These are phyloP conservation scores for Auriculariales sp. DNA, from an alignment of 768 basidiomycete genomes.

Conservation along the genomic window DNA sequence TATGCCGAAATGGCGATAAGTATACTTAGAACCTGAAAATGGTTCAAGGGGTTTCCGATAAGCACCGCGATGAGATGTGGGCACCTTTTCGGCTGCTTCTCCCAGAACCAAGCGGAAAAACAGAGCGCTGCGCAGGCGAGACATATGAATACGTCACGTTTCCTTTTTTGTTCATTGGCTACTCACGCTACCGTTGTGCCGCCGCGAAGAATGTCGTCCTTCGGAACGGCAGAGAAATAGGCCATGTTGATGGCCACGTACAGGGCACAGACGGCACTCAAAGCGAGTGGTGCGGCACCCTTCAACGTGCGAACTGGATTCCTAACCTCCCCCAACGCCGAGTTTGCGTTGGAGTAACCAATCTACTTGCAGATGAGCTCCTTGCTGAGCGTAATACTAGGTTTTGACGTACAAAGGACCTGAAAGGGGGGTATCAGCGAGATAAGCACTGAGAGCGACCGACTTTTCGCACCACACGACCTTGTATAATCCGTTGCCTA, in stretches of 20 bases:
- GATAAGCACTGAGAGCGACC: neutral
- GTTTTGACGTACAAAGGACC: neutral
- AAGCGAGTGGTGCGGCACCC: slow-evolving; percentile 51
- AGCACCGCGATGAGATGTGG: neutral
- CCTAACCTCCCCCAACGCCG: slow-evolving; percentile 53
- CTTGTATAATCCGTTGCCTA: slow-evolving; percentile 49
- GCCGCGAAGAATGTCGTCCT: slow-evolving; percentile 50
- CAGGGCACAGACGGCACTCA: slow-evolving; percentile 39
- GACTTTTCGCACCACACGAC: slow-evolving; percentile 62
- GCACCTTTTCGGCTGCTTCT: slow-evolving; percentile 39
- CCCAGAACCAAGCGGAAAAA: slow-evolving; percentile 69
- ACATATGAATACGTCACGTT: neutral
- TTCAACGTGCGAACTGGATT: slow-evolving; percentile 61
- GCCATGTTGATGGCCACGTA: slow-evolving; percentile 58
- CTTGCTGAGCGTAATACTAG: neutral
- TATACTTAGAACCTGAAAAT: slow-evolving; percentile 35
- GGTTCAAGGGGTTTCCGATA: slow-evolving; percentile 1
- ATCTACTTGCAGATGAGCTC: slow-evolving; percentile 29
- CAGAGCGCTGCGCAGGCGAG: slow-evolving; percentile 30
- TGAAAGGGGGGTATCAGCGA: neutral
- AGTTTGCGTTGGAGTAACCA: slow-evolving; percentile 65
- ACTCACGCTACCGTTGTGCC: slow-evolving; percentile 54
- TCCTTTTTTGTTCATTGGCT: neutral
- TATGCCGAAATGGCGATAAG: slow-evolving; percentile 51
- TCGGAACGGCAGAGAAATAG: slow-evolving; percentile 62